Evolutionary conservation across 73 alveolate genomes (phyloP), one percentile per base, ranked within the genome.

Genomic region (Paramecium octaurelia): DNA sequence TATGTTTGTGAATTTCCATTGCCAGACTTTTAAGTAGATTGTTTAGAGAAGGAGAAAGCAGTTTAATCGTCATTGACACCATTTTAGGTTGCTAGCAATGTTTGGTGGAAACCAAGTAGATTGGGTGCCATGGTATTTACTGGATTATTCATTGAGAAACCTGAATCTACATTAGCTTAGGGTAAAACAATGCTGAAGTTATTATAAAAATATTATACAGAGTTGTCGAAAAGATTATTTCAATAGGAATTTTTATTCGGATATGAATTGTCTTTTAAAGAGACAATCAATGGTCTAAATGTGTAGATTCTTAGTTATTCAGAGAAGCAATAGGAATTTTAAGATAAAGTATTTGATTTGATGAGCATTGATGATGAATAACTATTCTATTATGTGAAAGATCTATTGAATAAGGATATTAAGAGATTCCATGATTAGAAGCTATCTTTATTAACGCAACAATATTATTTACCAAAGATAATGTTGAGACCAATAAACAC

Each of bases 31-130:
- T 6, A 71, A 80, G 4, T 43, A 3, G 27, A 80, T 40, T 80
- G 91, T 46, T 9, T 20, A 7, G 43, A 23, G 2, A 10, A 44
- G 23, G 91, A 80, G 16, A 34, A 35, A 44, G 50, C 27, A 11
- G 91, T 76, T 1, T 9, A 44, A 24, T 8, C 21, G 0, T 48
- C 70, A 12, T 21, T 80, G 12, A 24, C 18, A 14, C 91, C 91
- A 24, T 80, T 24, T 42, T 46, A 80, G 23, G 6, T 80, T 23
- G 42, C 91, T 18, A 44, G 48, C 10, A 80, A 80, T 80, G 91
- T 80, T 4, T 80, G 91, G 91, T 80, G 91, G 91, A 80, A 80
- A 46, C 91, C 91, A 2, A 80, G 91, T 20, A 80, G 57, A 24
- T 24, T 23, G 24, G 91, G 91, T 9, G 73, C 70, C 0, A 80